phyloP scores from a whole-genome alignment of 2,329 filamentous ascomycete species.

The Penicillium psychrosexuale region DNA sequence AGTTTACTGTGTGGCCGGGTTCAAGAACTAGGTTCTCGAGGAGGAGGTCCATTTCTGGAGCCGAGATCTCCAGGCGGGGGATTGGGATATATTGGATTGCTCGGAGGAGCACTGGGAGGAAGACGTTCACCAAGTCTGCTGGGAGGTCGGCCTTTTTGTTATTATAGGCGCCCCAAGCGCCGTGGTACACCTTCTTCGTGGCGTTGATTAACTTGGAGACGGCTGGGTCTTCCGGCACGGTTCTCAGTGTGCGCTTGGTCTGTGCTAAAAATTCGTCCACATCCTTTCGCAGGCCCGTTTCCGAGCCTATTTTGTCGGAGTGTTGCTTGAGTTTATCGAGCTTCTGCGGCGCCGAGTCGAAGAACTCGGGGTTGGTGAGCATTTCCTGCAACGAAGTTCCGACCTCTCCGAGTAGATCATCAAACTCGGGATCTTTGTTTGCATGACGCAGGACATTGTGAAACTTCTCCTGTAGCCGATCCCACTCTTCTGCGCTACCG shows the following conservation, averaged over 20 bases:
- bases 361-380: conserved; percentile 80
- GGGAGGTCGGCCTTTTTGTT: conserved; percentile 69
- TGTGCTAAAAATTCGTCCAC: conserved; percentile 70
- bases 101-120: conserved; percentile 73
- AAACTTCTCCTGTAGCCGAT: conserved; percentile 66
- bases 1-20: conserved; percentile 77
- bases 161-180: conserved; percentile 64
- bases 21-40: conserved; percentile 89
- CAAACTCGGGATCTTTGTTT: conserved; percentile 75
- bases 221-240: conserved; percentile 68
- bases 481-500: conserved; percentile 71
- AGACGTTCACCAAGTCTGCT: conserved; percentile 72
- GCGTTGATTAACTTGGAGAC: conserved; percentile 67
- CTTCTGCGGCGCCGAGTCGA: conserved; percentile 69
- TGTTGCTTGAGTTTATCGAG: conserved; percentile 58
- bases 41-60: conserved; percentile 77
- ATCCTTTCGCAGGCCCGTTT: conserved; percentile 68
- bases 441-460: conserved; percentile 70
- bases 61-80: conserved; percentile 81
- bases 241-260: conserved; percentile 63
- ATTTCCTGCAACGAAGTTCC: conserved; percentile 74
- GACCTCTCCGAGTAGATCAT: conserved; percentile 69
- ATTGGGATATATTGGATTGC: conserved; percentile 85
- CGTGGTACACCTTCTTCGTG: conserved; percentile 62
- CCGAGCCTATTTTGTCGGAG: conserved; percentile 57